phyloP scores from a whole-genome alignment of 2,329 filamentous ascomycete species.

The Byssochlamys sp. region DNA sequence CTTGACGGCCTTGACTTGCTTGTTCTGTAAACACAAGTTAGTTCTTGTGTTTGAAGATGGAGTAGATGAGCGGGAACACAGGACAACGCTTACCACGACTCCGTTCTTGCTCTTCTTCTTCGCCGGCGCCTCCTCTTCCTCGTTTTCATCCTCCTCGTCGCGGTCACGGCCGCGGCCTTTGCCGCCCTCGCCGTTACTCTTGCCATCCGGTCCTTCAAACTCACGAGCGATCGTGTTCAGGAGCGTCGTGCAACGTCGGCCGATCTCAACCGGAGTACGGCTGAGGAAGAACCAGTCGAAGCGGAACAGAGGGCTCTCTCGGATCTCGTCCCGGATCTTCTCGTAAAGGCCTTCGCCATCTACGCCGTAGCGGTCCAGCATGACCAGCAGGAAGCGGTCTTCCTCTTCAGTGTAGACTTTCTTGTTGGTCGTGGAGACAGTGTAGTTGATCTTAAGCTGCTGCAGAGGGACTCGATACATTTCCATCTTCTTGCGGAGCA shows the following conservation, averaged over 20 bases:
- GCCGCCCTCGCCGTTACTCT: constrained; percentile 49
- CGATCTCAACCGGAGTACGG: constrained; percentile 83
- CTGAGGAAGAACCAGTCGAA: constrained; percentile 99
- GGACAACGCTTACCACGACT: constrained; percentile 59
- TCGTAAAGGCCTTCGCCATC: constrained; percentile 87
- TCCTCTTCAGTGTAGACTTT: constrained; percentile 99
- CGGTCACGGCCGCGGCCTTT: constrained; percentile 55
- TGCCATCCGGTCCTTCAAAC: constrained; percentile 60
- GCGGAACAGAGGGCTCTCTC: constrained; percentile 84
- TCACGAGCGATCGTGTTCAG: constrained; percentile 91
- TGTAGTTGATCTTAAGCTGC: constrained; percentile 97
- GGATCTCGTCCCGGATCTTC: constrained; percentile 91
- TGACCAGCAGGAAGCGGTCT: constrained; percentile 85
- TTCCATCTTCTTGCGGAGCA: constrained; percentile 88
- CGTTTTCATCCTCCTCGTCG: constrained; percentile 75
- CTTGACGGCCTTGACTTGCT: constrained; percentile 82
- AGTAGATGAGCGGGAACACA: background rate
- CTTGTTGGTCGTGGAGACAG: constrained; percentile 97
- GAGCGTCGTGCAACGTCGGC: constrained; percentile 83
- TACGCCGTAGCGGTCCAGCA: constrained; percentile 83
- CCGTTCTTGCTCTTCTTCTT: constrained; percentile 92
- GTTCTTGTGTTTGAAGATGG: constrained; percentile 1
- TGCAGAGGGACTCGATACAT: constrained; percentile 96
- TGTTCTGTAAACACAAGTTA: constrained; percentile 58
- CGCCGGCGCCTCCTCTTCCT: constrained; percentile 69